These are phyloP conservation scores for Biscogniauxia mediterranea DNA, from an alignment of 2,329 filamentous ascomycete genomes.

Conservation along the genomic window DNA sequence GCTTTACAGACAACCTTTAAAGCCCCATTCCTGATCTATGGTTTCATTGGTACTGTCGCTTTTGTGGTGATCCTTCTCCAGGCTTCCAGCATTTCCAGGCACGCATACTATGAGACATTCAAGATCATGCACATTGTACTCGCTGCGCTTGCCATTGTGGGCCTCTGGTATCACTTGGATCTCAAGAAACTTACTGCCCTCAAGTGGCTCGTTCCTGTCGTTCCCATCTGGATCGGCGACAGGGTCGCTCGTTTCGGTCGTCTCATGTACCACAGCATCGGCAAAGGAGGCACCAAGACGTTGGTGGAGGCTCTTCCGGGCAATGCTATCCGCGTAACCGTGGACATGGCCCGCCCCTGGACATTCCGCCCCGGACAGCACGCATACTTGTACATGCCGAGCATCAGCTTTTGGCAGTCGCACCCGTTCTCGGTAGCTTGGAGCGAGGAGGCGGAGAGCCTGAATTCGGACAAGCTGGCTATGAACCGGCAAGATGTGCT, in stretches of 20 bases:
- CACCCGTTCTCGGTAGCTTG: constrained; percentile 80
- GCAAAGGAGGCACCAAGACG: constrained; percentile 63
- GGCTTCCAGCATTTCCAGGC: constrained; percentile 67
- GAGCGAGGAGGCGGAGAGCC: constrained; percentile 63
- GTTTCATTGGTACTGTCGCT: constrained; percentile 60
- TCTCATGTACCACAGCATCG: constrained; percentile 65
- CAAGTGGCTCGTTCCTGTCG: constrained; percentile 58
- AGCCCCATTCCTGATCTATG: constrained; percentile 54
- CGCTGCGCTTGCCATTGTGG: constrained; percentile 58
- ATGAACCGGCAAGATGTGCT: constrained; percentile 58
- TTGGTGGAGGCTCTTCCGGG: constrained; percentile 74
- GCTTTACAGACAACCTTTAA: constrained; percentile 36
- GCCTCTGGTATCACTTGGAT: constrained; percentile 65
- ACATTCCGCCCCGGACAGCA: constrained; percentile 73
- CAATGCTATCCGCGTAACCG: constrained; percentile 70
- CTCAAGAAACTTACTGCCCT: constrained; percentile 54
- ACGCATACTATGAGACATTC: constrained; percentile 79
- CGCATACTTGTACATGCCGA: constrained; percentile 75
- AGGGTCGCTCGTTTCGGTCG: constrained; percentile 58
- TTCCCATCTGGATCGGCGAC: constrained; percentile 68
- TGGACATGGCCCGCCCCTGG: constrained; percentile 76
- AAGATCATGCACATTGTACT: constrained; percentile 68
- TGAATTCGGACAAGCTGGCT: constrained; percentile 54
- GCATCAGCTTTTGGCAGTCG: constrained; percentile 69
- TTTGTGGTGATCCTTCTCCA: constrained; percentile 65